Evolutionary conservation across 2,329 filamentous ascomycete species (phyloP).

Genomic region (Moelleriella libera): DNA sequence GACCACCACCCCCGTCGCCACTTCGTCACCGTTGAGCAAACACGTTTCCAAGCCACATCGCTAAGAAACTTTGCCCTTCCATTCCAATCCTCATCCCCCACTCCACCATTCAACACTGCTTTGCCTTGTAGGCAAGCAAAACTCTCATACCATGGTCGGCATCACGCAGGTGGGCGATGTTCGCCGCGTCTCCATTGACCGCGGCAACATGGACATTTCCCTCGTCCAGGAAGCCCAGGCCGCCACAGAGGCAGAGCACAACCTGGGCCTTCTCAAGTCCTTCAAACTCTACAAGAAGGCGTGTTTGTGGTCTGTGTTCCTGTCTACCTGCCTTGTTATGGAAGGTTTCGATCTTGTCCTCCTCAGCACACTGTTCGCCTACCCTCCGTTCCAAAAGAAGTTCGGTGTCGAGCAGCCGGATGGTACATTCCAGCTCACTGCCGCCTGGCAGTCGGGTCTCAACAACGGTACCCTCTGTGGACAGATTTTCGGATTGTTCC

Average conservation of each 20-base stretch:
- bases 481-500: conserved; percentile 33
- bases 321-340: conserved; percentile 24
- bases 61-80: too few relatives aligned
- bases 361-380: conserved; percentile 25
- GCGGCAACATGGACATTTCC: conserved; percentile 4
- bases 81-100: too few relatives aligned
- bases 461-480: conserved; percentile 32
- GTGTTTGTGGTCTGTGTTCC: conserved; percentile 20
- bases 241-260: conserved; percentile 19
- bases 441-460: conserved; percentile 37
- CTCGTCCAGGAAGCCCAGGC: conserved; percentile 9
- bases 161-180: not conserved
- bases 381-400: conserved; percentile 21
- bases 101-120: too few relatives aligned
- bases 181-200: conserved; percentile 3
- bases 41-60: too few relatives aligned
- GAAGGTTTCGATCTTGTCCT: conserved; percentile 26
- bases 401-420: conserved; percentile 22
- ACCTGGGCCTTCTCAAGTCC: conserved; percentile 16
- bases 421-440: conserved; percentile 29
- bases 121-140: not conserved
- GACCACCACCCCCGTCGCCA: too few relatives aligned
- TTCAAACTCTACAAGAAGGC: conserved; percentile 25
- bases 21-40: too few relatives aligned
- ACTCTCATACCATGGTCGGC: not conserved